Evolutionary conservation across 1,284 basidiomycete genomes (phyloP), one percentile per base, ranked within the genome.

Genomic region (Mycosarcoma mackinlayi): DNA sequence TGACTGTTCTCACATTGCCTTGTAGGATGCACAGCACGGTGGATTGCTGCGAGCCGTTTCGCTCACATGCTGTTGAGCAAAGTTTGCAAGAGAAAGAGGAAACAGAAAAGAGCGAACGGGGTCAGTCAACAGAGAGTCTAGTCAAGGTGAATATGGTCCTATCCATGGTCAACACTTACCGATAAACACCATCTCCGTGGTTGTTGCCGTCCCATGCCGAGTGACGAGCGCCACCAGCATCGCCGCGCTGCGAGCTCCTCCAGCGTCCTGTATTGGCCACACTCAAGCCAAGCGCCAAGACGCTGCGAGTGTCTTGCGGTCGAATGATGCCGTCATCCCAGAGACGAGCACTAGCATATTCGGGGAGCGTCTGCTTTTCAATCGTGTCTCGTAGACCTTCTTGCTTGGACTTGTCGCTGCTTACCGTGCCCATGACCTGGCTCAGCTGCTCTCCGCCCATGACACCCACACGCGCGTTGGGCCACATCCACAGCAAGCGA

Each of bases 401-500:
- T 51, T 51, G 55, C 47, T 55, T 69, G 37, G 60, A 52, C 42
- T 67, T 72, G 59, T 72, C 69, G 55, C 63, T 66, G 27, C 92
- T 93, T 14, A 97, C 93, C 1, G 88, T 88, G 25, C 90, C 86
- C 94, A 97, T 97, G 49, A 97, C 94, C 79, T 91, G 89, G 10
- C 91, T 92, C 21, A 97, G 87, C 82, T 96, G 94, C 39, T 90
- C 91, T 3, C 92, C 92, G 39, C 94, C 94, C 94, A 97, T 97
- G 40, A 97, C 94, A n/a, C 90, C 92, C 3, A 96, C 90, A 83
- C 91, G 93, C 27, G 94, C 92, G 75, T 94, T 95, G 60, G 94
- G 94, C 94, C 94, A 97, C 92, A 94, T 94, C 91, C 92, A 97
- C 52, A 97, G 84, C 87, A 97, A 96, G 62, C 93, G 87, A 3